phyloP scores from a whole-genome alignment of 2,329 filamentous ascomycete species.

The Botrytis fragariae region DNA sequence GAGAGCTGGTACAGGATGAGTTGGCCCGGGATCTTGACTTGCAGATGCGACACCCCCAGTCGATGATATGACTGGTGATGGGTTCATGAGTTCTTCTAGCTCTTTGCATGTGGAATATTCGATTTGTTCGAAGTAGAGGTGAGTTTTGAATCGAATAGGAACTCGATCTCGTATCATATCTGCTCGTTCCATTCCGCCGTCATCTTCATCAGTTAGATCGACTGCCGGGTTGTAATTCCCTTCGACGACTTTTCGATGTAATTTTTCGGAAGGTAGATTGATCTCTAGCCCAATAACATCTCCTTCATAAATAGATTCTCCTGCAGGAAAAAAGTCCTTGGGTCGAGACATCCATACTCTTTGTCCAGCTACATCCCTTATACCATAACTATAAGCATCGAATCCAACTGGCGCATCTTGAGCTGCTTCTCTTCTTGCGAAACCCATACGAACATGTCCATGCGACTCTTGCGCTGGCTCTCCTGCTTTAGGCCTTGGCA shows the following conservation, averaged over 20 bases:
- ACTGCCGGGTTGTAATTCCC: slow-evolving; percentile 85
- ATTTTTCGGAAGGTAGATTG: slow-evolving; percentile 75
- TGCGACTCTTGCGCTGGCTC: slow-evolving; percentile 29
- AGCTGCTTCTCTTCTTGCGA: slow-evolving; percentile 75
- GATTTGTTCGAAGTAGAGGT: slow-evolving; percentile 90
- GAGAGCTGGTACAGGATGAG: slow-evolving; percentile 70
- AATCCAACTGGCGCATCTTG: slow-evolving; percentile 82
- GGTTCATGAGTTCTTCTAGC: slow-evolving; percentile 80
- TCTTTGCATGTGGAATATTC: slow-evolving; percentile 87
- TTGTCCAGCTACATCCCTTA: slow-evolving; percentile 86
- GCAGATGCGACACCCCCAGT: slow-evolving; percentile 39
- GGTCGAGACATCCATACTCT: slow-evolving; percentile 91
- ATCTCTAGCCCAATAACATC: slow-evolving; percentile 95
- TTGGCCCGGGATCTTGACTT: slow-evolving; percentile 62
- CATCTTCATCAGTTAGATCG: slow-evolving; percentile 58
- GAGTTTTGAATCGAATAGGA: slow-evolving; percentile 88
- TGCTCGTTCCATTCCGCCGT: slow-evolving; percentile 53
- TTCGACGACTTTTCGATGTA: slow-evolving; percentile 85
- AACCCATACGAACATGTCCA: slow-evolving; percentile 79
- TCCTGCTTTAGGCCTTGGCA: slow-evolving; percentile 44
- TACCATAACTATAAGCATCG: slow-evolving; percentile 89
- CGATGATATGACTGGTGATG: slow-evolving; percentile 50
- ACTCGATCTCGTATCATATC: slow-evolving; percentile 95
- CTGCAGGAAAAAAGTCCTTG: slow-evolving; percentile 80
- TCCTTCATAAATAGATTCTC: slow-evolving; percentile 78